A percentile compares a stretch with the other conserved stretches of the same genome.
These are phyloP conservation scores for Podospora didyma DNA, from an alignment of 495 filamentous ascomycete genomes.

Conservation along the genomic window DNA sequence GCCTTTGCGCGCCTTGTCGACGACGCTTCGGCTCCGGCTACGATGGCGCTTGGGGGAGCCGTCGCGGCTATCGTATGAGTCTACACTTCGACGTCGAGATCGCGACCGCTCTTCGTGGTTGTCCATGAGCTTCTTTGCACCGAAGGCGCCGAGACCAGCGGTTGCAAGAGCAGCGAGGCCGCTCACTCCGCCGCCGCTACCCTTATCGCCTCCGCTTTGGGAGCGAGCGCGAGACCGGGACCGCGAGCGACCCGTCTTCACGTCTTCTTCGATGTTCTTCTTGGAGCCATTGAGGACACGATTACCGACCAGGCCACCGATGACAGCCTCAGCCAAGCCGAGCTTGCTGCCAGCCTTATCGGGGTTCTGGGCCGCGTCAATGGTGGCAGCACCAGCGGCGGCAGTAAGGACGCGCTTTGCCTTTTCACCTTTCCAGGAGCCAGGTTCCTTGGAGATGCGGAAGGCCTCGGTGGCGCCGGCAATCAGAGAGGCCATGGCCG, in stretches of 20 bases:
- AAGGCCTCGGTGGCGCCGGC: constrained; percentile 88
- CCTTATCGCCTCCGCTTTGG: constrained; percentile 30
- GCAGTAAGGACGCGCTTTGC: constrained; percentile 84
- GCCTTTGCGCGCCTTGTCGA: constrained; percentile 39
- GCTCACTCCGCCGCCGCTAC: constrained; percentile 43
- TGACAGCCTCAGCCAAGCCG: constrained; percentile 65
- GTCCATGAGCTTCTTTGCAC: constrained; percentile 74
- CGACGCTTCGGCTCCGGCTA: constrained; percentile 49
- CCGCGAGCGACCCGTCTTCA: constrained; percentile 46
- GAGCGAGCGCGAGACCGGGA: constrained; percentile 52
- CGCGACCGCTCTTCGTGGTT: constrained; percentile 63
- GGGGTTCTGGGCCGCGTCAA: constrained; percentile 73
- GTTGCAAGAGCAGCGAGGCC: constrained; percentile 65
- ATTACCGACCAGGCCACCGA: constrained; percentile 82
- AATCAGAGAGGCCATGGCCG: constrained; percentile 78
- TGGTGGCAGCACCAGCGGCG: constrained; percentile 76
- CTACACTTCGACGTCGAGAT: constrained; percentile 40
- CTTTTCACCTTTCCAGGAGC: constrained; percentile 79
- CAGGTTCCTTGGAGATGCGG: constrained; percentile 77
- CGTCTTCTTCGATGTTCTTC: constrained; percentile 55
- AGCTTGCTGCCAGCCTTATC: constrained; percentile 65
- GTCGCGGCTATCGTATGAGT: constrained; percentile 50
- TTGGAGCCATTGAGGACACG: constrained; percentile 72
- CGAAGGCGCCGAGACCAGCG: constrained; percentile 70
- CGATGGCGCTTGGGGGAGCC: constrained; percentile 34